A percentile compares a stretch with the other conserved stretches of the same genome.
Evolutionary conservation across 108 stramenopile species (phyloP).

Genomic region (Nannochloropsis gaditana): DNA sequence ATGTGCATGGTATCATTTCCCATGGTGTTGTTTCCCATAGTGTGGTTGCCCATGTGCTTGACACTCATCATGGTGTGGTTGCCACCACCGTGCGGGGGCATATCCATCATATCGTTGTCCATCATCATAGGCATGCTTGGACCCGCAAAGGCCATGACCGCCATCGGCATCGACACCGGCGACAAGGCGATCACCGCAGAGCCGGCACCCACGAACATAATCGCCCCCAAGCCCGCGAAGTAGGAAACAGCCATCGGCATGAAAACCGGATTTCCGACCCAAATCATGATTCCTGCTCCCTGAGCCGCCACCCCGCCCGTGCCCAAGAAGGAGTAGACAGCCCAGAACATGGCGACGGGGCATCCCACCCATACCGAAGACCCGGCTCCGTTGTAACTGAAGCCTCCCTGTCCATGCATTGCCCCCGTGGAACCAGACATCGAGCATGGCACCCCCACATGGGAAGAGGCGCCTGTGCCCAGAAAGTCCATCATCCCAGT

Average conservation of each 20-base stretch:
- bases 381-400: neutral
- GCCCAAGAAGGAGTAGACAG: neutral
- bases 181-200: constrained; percentile 1
- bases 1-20: neutral
- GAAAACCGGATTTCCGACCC: constrained; percentile 3
- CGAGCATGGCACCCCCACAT: neutral
- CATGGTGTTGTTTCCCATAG: neutral
- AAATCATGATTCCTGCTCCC: neutral
- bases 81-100: neutral
- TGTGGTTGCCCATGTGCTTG: neutral
- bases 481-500: neutral
- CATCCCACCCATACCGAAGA: neutral
- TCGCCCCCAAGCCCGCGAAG: constrained; percentile 1
- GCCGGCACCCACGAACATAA: neutral
- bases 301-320: neutral
- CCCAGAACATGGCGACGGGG: constrained; percentile 7
- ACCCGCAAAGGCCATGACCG: neutral
- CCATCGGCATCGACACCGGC: neutral
- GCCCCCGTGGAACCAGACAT: neutral
- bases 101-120: neutral
- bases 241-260: neutral
- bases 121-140: neutral
- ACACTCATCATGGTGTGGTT: neutral
- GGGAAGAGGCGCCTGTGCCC: neutral
- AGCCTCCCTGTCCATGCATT: constrained; percentile 5